Base-by-base conservation (phyloP, 129 eudicot species). In the Centaurea solstitialis region DNA sequence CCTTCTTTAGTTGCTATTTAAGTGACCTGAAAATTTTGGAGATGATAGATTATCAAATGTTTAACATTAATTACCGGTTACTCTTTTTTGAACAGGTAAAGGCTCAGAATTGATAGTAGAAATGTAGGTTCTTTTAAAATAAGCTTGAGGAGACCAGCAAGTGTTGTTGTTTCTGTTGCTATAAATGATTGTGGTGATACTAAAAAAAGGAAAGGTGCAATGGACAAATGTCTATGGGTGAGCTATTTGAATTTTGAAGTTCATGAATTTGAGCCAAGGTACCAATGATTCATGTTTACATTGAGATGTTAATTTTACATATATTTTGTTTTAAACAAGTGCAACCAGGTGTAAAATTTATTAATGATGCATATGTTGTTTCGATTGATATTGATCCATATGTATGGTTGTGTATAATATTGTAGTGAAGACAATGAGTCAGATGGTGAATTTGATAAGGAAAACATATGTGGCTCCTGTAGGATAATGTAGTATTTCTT, bases 251-350 rank as follows among this genome's bases (percentile, higher is more conserved):
- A n/a, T n/a, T n/a, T n/a, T n/a, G 92, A 88, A 85, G 81, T 93
- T 68, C 86, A 91, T 62, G 96, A 93, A 87, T 93, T 93, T 72
- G 97, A 93, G 85, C 84, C 87, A 77, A 93, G 97, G 97, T 93
- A 93, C n/a, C 73, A 50, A 3, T 50, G 62, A 4, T 3, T 50
- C 20, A 50, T 50, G 20, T 50, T 15, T 50, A 50, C 7, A 15
- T 50, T 50, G 7, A 13, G 20, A 50, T 50, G 13, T 47, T 12
- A 47, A 2, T 47, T 47, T 5, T 47, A 0, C 59, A 47, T 47
- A 47, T 11, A n/a, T n/a, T n/a, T n/a, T n/a, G n/a, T n/a, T n/a
- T n/a, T n/a, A n/a, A n/a, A n/a, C n/a, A n/a, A n/a, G n/a, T n/a
- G n/a, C n/a, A n/a, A n/a, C n/a, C n/a, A n/a, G n/a, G n/a, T n/a